Percentiles rank a stretch among this genome's conserved stretches.
Evolutionary conservation across 768 basidiomycete genomes (phyloP).

Genomic region (Leccinum uliginosum): DNA sequence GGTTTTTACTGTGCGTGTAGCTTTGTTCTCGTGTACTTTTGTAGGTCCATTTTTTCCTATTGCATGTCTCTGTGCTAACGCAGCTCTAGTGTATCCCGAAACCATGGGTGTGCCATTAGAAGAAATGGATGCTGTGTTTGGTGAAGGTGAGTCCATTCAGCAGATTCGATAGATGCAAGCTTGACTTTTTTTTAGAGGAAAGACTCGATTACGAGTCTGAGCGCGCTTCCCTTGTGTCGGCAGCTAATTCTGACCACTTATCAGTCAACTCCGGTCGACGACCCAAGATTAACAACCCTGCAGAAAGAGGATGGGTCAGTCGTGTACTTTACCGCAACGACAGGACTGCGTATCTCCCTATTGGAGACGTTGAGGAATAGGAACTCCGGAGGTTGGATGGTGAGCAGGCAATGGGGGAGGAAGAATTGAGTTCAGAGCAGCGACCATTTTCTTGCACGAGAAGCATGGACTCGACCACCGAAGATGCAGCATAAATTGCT

Average conservation of each 20-base stretch:
- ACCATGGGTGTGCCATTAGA: slow-evolving; percentile 84
- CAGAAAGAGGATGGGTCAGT: slow-evolving; percentile 43
- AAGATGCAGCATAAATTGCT: slow-evolving; percentile 7
- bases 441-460: slow-evolving; percentile 9
- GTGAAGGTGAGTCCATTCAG: slow-evolving; percentile 56
- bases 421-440: slow-evolving; percentile 18
- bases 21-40: slow-evolving; percentile 80
- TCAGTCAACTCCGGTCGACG: slow-evolving; percentile 29
- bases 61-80: slow-evolving; percentile 5
- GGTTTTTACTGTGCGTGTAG: slow-evolving; percentile 88
- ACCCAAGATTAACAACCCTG: slow-evolving; percentile 18
- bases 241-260: slow-evolving; percentile 34
- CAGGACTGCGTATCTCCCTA: slow-evolving; percentile 44
- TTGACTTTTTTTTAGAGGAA: slow-evolving; percentile 38
- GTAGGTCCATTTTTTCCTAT: slow-evolving; percentile 39
- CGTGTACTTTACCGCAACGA: slow-evolving; percentile 44
- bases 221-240: slow-evolving; percentile 50
- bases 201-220: slow-evolving; percentile 63
- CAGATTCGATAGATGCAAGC: slow-evolving; percentile 10
- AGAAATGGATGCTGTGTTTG: slow-evolving; percentile 88
- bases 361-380: slow-evolving; percentile 49
- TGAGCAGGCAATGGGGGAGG: slow-evolving; percentile 26
- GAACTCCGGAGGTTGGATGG: slow-evolving; percentile 52
- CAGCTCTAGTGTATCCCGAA: slow-evolving; percentile 68
- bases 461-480: slow-evolving; percentile 3